Percentiles rank a stretch among this genome's conserved stretches.
Evolutionary conservation across 192 early-diverging fungal species (phyloP).

Genomic region (Backusella macrospora): DNA sequence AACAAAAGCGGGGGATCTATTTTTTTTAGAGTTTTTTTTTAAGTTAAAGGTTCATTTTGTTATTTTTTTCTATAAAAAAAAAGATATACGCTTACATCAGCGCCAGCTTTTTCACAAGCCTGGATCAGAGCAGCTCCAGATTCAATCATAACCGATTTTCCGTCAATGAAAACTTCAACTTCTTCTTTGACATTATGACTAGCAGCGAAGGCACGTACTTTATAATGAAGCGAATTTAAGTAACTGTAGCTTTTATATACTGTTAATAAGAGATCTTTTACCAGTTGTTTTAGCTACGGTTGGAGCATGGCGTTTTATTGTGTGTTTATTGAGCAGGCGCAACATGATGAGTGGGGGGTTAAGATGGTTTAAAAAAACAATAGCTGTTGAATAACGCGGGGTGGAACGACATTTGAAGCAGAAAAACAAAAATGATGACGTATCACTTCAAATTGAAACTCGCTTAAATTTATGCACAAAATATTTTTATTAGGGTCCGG

Average conservation of each 20-base stretch:
- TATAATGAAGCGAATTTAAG: neutral
- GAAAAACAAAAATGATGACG: constrained; percentile 16
- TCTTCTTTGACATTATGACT: constrained; percentile 55
- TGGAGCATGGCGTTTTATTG: constrained; percentile 26
- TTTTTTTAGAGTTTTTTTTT: neutral
- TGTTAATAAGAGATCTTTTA: constrained; percentile 4
- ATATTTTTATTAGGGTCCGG: constrained; percentile 51
- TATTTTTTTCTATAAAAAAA: neutral
- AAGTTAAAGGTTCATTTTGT: neutral
- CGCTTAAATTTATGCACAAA: neutral
- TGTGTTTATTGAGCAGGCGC: constrained; percentile 32
- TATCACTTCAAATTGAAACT: neutral
- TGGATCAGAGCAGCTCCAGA: constrained; percentile 96
- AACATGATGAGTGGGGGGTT: constrained; percentile 34
- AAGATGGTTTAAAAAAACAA: constrained; percentile 21
- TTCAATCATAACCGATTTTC: constrained; percentile 86
- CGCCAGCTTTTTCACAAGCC: constrained; percentile 94
- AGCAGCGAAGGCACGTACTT: constrained; percentile 45
- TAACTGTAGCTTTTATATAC: neutral
- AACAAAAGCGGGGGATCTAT: constrained; percentile 75
- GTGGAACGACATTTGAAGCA: neutral
- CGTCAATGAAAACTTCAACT: constrained; percentile 89
- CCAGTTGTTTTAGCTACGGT: constrained; percentile 26
- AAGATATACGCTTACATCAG: constrained; percentile 47
- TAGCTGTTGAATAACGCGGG: neutral